Conservation (phyloP, 495 filamentous ascomycete genomes). For the Bacidia rubella region DNA sequence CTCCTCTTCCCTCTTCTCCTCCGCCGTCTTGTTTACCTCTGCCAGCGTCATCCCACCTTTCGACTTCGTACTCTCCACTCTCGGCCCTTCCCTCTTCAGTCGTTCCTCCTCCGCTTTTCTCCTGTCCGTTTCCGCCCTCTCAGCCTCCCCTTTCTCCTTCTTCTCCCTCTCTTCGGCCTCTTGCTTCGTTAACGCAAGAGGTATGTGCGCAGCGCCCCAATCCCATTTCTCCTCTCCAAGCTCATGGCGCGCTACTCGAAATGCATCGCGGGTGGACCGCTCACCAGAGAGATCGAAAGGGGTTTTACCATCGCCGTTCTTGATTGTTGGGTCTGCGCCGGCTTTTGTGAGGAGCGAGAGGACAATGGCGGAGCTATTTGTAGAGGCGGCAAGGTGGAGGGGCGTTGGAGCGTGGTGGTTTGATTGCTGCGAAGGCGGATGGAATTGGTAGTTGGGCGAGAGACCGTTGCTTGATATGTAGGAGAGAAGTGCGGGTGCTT, state of each 20-base stretch:
- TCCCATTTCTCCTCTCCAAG: constrained; percentile 56
- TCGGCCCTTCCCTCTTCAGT: constrained; percentile 38
- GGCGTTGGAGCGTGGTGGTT: constrained; percentile 77
- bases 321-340: constrained; percentile 54
- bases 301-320: constrained; percentile 54
- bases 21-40: constrained; percentile 43
- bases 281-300: constrained; percentile 83
- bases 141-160: constrained; percentile 44
- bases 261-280: constrained; percentile 75
- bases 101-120: constrained; percentile 49
- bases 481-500: constrained; percentile 71
- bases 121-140: constrained; percentile 43
- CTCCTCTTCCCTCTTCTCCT: constrained; percentile 71
- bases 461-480: constrained; percentile 67
- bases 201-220: constrained; percentile 65
- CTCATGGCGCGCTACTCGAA: constrained; percentile 72
- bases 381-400: constrained; percentile 71
- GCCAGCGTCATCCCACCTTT: constrained; percentile 36
- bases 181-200: constrained; percentile 47
- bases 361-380: constrained; percentile 61
- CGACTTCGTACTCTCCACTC: constrained; percentile 31
- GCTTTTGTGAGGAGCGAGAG: constrained; percentile 63
- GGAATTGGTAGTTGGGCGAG: constrained; percentile 54
- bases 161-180: constrained; percentile 53
- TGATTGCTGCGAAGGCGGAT: constrained; percentile 49